A percentile compares a stretch with the other conserved stretches of the same genome.
These are phyloP conservation scores for Globisporangium splendens DNA, from an alignment of 352 stramenopile genomes.

Conservation along the genomic window DNA sequence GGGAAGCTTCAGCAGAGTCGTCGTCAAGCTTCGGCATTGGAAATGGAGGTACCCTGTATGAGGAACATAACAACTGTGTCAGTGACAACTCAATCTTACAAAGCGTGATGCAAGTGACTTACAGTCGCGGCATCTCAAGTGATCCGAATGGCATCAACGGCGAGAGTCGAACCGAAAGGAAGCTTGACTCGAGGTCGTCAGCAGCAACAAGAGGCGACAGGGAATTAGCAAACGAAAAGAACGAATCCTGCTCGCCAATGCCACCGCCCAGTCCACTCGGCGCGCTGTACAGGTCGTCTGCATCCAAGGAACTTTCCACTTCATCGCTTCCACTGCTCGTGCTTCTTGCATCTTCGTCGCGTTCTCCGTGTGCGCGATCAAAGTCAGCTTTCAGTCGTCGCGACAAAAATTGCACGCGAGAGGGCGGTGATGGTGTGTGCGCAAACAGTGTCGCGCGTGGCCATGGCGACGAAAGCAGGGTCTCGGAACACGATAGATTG, in stretches of 20 bases:
- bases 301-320: constrained; percentile 11
- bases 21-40: constrained; percentile 27
- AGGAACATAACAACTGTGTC: not conserved
- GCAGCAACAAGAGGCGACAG: constrained; percentile 58
- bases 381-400: constrained; percentile 34
- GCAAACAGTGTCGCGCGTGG: constrained; percentile 14
- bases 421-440: constrained; percentile 23
- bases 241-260: constrained; percentile 62
- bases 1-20: constrained; percentile 4
- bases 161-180: constrained; percentile 58
- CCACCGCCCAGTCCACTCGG: constrained; percentile 30
- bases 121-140: constrained; percentile 67
- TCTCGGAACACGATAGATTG: constrained; percentile 10
- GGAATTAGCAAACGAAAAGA: constrained; percentile 78
- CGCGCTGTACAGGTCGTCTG: constrained; percentile 39
- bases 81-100: not conserved
- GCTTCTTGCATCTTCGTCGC: constrained; percentile 8
- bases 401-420: constrained; percentile 26
- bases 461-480: constrained; percentile 16
- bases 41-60: constrained; percentile 56
- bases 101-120: constrained; percentile 13
- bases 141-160: constrained; percentile 47
- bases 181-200: constrained; percentile 62
- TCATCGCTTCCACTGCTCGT: constrained; percentile 5
- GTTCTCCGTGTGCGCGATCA: constrained; percentile 17